Base-by-base conservation (phyloP, 164 flowering plant genomes). In the Vitis cinerea region DNA sequence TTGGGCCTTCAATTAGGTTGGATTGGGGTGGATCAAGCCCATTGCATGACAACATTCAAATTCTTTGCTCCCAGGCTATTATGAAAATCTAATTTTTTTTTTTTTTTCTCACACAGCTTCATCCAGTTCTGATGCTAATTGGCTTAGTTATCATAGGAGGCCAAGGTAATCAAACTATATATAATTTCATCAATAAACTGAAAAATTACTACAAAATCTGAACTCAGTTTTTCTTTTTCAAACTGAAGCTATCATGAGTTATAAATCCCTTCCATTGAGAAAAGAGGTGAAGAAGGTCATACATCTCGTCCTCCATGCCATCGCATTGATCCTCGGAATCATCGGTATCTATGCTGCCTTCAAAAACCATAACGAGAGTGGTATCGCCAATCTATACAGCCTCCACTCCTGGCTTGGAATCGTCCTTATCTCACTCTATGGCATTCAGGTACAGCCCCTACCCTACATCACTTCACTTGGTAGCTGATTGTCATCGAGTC, bases 361-460 rank as follows among this genome's bases (percentile, higher is more conserved):
- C 84, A 95, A 91, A 66, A 69, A 61, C 73, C 98, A 95, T 68
- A 95, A 93, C 54, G 97, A 95, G 79, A 90, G 89, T 51, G 71
- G 75, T n/a, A 90, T 93, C 61, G 88, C 79, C 58, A 93, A 95
- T 77, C 80, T 93, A 15, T 95, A 95, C 77, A 95, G 98, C 79
- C 79, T 95, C 76, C 99, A 95, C 67, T 95, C 98, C 12, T 95
- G 99, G 99, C 23, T 90, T 66, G 99, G 98, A 10, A 87, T 95
- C 57, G 90, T 83, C 8, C 73, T 89, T 61, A 91, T 95, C 53
- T 59, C 57, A 51, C 86, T 95, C 53, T 95, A 91, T 61, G 99
- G 82, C 50, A 78, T 95, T 71, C 99, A 93, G 98, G 99, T 95
- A 81, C 31, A 13, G 9, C 16, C 44, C 44, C 7, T 37, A 2